These are phyloP conservation scores for Picea sitchensis DNA, from an alignment of 75 land plant genomes.

Conservation along the genomic window DNA sequence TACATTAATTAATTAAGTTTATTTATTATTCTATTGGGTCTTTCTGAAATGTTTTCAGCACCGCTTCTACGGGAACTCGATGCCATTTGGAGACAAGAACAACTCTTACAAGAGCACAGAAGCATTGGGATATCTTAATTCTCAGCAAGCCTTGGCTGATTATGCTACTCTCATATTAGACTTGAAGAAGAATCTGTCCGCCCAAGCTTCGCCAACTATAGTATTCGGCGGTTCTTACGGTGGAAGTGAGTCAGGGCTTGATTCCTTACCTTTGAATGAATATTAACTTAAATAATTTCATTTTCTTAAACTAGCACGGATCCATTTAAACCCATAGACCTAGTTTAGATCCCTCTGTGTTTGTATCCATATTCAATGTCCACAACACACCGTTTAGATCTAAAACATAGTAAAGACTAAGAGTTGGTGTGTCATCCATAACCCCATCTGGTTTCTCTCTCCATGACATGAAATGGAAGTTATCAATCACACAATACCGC, in stretches of 20 bases:
- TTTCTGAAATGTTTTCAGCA: conserved; percentile 45
- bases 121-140: conserved; percentile 67
- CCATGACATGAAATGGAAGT: neutral
- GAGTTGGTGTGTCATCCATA: neutral
- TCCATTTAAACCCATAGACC: neutral
- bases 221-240: conserved; percentile 95
- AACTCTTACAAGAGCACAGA: conserved; percentile 39
- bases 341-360: too few relatives aligned
- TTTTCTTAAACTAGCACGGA: neutral
- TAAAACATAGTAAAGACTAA: neutral
- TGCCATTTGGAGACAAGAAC: conserved; percentile 49
- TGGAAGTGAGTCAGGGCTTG: conserved; percentile 58
- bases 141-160: conserved; percentile 87
- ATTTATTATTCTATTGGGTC: too few relatives aligned
- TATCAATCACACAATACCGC: neutral
- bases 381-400: neutral
- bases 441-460: neutral
- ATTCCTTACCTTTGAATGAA: too few relatives aligned
- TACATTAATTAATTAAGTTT: too few relatives aligned
- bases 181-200: conserved; percentile 67
- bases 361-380: neutral
- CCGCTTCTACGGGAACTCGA: conserved; percentile 79
- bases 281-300: neutral
- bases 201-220: conserved; percentile 68
- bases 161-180: conserved; percentile 63